These are phyloP conservation scores for Wakefieldia striispora DNA, from an alignment of 768 basidiomycete species.

Conservation along the genomic window DNA sequence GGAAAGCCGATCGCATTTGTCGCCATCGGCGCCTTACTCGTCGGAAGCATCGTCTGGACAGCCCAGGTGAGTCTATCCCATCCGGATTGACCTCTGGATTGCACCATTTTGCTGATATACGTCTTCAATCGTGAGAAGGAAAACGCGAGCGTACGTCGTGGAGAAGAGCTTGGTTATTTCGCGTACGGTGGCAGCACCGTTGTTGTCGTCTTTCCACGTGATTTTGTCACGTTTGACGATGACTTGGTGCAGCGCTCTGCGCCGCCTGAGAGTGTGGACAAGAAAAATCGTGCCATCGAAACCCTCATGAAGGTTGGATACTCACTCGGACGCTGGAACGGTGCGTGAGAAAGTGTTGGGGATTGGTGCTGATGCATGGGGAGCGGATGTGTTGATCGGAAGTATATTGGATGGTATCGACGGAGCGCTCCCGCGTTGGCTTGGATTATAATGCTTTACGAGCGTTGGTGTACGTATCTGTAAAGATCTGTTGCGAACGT, in stretches of 20 bases:
- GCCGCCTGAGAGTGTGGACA: neutral
- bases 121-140: conserved; percentile 19
- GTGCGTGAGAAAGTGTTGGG: conserved; percentile 1
- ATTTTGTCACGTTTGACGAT: conserved; percentile 53
- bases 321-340: conserved; percentile 27
- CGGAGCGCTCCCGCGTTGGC: neutral
- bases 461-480: too few species aligned
- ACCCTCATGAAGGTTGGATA: conserved; percentile 55
- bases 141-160: conserved; percentile 52
- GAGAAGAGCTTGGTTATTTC: conserved; percentile 66
- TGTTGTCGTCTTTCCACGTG: conserved; percentile 56
- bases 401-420: neutral
- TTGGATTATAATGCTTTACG: neutral
- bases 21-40: conserved; percentile 79
- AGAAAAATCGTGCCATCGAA: conserved; percentile 46
- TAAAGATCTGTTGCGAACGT: too few species aligned
- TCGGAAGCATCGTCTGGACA: conserved; percentile 73
- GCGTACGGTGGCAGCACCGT: conserved; percentile 80
- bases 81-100: too few species aligned
- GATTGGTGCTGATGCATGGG: too few species aligned
- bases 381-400: neutral
- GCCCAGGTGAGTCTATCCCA: conserved; percentile 19
- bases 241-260: conserved; percentile 59
- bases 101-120: too few species aligned
- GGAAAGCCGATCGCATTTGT: conserved; percentile 61